Conservation (phyloP, 2,329 filamentous ascomycete genomes). For the Colletotrichum theobromicola region DNA sequence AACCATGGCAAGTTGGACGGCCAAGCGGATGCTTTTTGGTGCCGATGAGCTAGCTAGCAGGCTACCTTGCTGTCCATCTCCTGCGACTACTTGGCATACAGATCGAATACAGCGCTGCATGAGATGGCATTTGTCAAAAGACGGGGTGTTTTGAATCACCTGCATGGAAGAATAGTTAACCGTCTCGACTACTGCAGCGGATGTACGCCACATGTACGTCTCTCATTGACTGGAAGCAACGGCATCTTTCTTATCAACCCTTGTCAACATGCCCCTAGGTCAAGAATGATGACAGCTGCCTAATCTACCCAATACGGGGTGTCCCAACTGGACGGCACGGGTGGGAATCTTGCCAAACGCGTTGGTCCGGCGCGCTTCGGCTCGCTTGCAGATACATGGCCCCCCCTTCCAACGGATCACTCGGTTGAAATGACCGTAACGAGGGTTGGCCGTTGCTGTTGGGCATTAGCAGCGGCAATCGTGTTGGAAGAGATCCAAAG, state of each 20-base stretch:
- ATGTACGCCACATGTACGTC: background rate
- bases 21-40: background rate
- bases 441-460: background rate
- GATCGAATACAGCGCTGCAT: background rate
- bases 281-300: background rate
- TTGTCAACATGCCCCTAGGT: background rate
- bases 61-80: too few species aligned
- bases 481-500: background rate
- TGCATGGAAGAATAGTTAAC: background rate
- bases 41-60: background rate
- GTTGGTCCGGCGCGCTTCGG: background rate
- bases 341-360: background rate
- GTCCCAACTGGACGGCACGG: constrained; percentile 4
- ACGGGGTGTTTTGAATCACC: background rate
- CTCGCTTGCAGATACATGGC: constrained; percentile 3
- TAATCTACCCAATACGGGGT: background rate
- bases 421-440: background rate
- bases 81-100: background rate
- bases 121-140: background rate
- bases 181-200: background rate
- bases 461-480: background rate
- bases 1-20: background rate
- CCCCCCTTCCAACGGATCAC: background rate
- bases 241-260: background rate
- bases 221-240: background rate